phyloP scores from a whole-genome alignment of 257 asterid genomes.

The Forsythia viridissima region DNA sequence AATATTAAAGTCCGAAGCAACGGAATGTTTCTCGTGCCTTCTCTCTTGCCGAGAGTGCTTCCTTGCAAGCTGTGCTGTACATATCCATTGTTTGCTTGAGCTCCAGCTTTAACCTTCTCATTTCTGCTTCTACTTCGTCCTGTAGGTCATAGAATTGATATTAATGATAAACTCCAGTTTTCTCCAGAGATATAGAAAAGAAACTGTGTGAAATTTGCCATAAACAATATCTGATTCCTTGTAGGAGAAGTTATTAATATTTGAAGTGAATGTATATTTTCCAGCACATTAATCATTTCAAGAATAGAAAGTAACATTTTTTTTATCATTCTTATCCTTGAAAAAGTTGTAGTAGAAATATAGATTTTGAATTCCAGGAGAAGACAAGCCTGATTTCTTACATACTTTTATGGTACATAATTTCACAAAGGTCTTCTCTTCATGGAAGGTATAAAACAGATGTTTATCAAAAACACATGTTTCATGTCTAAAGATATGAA shows the following conservation, averaged over 20 bases:
- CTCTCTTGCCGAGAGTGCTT: constrained; percentile 67
- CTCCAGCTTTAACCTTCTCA: constrained; percentile 89
- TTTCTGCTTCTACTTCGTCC: constrained; percentile 93
- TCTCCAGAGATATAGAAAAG: not conserved
- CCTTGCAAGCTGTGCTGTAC: constrained; percentile 90
- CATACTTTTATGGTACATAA: not conserved
- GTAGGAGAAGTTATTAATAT: not conserved
- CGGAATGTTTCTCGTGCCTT: constrained; percentile 30
- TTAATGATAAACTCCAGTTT: not conserved
- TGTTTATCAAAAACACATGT: not conserved
- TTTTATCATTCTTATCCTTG: not conserved
- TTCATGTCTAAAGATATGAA: not conserved
- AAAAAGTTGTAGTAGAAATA: not conserved
- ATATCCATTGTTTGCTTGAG: constrained; percentile 95
- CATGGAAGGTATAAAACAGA: not conserved
- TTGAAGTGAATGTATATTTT: not conserved
- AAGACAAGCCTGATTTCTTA: not conserved
- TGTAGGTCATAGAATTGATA: constrained; percentile 19
- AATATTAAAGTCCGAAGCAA: not conserved
- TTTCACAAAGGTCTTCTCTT: not conserved
- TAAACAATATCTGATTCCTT: not conserved
- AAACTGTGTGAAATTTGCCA: not conserved
- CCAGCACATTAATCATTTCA: not conserved
- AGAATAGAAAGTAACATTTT: not conserved
- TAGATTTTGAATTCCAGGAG: not conserved